A percentile compares a stretch with the other conserved stretches of the same genome.
Evolutionary conservation across 345 rosid species (phyloP).

Genomic region (Dimocarpus longan): DNA sequence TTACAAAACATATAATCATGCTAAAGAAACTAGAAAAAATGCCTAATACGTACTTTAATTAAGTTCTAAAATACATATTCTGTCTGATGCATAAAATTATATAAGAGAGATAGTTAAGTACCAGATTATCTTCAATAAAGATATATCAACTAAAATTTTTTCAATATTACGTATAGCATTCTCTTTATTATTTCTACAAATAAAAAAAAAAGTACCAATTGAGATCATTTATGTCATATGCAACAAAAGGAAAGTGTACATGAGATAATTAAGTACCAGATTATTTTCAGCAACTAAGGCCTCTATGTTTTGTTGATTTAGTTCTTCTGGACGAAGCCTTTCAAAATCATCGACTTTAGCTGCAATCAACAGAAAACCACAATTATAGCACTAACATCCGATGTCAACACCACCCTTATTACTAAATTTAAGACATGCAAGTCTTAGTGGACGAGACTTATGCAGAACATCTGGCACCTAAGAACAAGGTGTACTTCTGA

Average conservation of each 20-base stretch:
- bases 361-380: conserved; percentile 37
- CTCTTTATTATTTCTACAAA: neutral
- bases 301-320: conserved; percentile 97
- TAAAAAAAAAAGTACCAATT: neutral
- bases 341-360: conserved; percentile 82
- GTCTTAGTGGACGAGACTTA: neutral
- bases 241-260: neutral
- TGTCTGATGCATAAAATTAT: neutral
- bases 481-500: neutral
- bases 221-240: conserved; percentile 9
- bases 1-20: neutral
- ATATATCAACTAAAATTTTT: neutral
- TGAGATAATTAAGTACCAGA: conserved; percentile 51
- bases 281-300: conserved; percentile 97
- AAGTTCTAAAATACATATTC: neutral
- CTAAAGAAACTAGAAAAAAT: conserved; percentile 9
- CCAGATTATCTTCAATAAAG: neutral
- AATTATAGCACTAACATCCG: conserved; percentile 9
- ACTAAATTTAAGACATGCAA: neutral
- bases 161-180: neutral
- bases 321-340: conserved; percentile 93
- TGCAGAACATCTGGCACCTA: neutral
- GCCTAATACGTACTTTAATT: neutral
- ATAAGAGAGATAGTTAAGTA: too few species aligned
- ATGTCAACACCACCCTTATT: neutral